Conservation (phyloP, 1,284 basidiomycete species). For the Melampsora medusae region DNA sequence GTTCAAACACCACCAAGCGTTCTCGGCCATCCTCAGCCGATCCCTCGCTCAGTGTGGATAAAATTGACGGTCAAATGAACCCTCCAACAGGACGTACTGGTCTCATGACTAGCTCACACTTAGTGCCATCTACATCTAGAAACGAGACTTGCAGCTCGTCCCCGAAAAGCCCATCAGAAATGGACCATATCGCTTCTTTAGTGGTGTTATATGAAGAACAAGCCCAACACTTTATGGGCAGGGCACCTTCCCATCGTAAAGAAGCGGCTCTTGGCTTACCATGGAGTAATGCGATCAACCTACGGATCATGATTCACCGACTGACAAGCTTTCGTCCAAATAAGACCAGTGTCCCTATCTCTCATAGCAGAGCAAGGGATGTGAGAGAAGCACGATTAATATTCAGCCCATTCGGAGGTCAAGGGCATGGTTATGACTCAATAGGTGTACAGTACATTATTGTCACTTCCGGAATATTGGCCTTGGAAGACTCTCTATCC, state of each 20-base stretch:
- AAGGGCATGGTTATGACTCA: neutral
- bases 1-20: neutral
- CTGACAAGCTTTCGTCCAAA: conserved; percentile 56
- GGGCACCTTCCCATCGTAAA: conserved; percentile 61
- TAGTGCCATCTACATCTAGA: conserved; percentile 4
- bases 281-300: conserved; percentile 86
- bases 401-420: conserved; percentile 25
- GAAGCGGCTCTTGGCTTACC: conserved; percentile 79
- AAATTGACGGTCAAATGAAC: neutral
- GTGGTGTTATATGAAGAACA: conserved; percentile 68
- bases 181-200: conserved; percentile 49
- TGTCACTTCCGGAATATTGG: conserved; percentile 12
- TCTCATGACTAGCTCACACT: conserved; percentile 13
- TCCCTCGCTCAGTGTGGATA: neutral
- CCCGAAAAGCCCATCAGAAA: conserved; percentile 43
- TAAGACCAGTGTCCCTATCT: neutral
- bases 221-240: conserved; percentile 67
- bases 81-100: conserved; percentile 41
- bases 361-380: neutral
- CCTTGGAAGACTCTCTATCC: conserved; percentile 12
- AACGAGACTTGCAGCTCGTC: conserved; percentile 13
- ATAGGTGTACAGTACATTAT: conserved; percentile 32
- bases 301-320: conserved; percentile 73
- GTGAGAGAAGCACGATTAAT: conserved; percentile 33
- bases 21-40: neutral